Base-by-base conservation (phyloP, 129 eudicot species). In the Flaveria robusta region DNA sequence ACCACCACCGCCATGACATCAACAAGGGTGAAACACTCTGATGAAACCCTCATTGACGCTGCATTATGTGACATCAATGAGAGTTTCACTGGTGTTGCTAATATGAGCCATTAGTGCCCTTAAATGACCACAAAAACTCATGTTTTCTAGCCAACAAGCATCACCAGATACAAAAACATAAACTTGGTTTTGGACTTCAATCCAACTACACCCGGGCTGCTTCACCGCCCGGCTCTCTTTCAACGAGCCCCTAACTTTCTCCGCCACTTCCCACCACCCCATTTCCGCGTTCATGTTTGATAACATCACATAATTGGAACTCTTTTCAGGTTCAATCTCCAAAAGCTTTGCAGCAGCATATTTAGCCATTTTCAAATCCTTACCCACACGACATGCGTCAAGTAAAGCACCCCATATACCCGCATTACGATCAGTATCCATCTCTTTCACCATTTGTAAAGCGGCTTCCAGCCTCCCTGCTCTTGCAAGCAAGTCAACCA, bases 191-290 rank as follows among this genome's bases (percentile, higher is more conserved):
- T 68, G 63, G 50, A 81, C 82, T 82, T 88, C 88, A 60, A 88
- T 81, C 88, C 90, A 88, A 79, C 92, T 88, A 66, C 86, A 88
- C 54, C 90, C 90, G 0, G 85, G 83, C 76, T 83, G 89, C 86
- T 81, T 88, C 68, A 68, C 68, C 29, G 54, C 70, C 45, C 27
- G 37, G 9, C 76, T 75, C 74, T 85, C 84, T 19, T 74, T 85
- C 83, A 88, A 54, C 6, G 62, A 68, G 50, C 37, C 79, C 76
- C 92, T 81, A 59, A 81, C 82, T 67, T 58, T 73, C 82, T 83
- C 86, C 77, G 83, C 90, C 68, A 55, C 90, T 62, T 85, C 84
- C 92, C 92, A 85, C 75, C 83, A 72, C 39, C 86, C 88, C 22
- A 76, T 64, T 76, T 83, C 88, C 0, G 90, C 90, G 15, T 81